Evolutionary conservation across 306 rosid genomes (phyloP).

Genomic region (Cicer bijugum): DNA sequence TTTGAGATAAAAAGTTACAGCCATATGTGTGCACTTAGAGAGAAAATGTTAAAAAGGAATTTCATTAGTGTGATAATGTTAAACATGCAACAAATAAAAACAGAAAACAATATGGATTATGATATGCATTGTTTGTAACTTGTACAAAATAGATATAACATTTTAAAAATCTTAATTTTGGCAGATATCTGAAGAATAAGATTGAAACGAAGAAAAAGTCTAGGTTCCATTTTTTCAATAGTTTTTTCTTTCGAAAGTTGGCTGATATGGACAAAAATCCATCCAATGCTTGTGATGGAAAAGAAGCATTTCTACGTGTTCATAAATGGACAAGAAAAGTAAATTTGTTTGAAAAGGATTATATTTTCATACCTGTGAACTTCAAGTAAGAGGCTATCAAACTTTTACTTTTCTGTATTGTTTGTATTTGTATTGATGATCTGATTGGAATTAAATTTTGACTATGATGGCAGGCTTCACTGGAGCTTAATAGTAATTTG

Average conservation of each 20-base stretch:
- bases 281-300: conserved; percentile 65
- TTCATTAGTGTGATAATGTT: neutral
- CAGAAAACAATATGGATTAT: neutral
- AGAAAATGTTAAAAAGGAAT: neutral
- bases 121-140: neutral
- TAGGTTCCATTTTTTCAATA: conserved; percentile 76
- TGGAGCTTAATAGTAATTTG: conserved; percentile 88
- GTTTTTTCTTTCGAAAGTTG: conserved; percentile 84
- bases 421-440: conserved; percentile 38
- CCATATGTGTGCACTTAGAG: conserved; percentile 4
- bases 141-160: neutral
- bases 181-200: conserved; percentile 77
- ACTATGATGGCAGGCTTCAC: conserved; percentile 62
- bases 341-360: conserved; percentile 78
- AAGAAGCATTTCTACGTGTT: conserved; percentile 82
- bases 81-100: neutral
- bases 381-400: conserved; percentile 65
- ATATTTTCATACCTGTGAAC: conserved; percentile 83
- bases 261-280: conserved; percentile 83
- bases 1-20: conserved; percentile 13
- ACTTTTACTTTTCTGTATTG: conserved; percentile 13
- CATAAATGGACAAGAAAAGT: conserved; percentile 90
- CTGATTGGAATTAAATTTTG: conserved; percentile 43
- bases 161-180: conserved; percentile 34
- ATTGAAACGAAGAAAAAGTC: conserved; percentile 58